These are phyloP conservation scores for Dactylellina leptospora DNA, from an alignment of 2,329 filamentous ascomycete genomes.

Conservation along the genomic window DNA sequence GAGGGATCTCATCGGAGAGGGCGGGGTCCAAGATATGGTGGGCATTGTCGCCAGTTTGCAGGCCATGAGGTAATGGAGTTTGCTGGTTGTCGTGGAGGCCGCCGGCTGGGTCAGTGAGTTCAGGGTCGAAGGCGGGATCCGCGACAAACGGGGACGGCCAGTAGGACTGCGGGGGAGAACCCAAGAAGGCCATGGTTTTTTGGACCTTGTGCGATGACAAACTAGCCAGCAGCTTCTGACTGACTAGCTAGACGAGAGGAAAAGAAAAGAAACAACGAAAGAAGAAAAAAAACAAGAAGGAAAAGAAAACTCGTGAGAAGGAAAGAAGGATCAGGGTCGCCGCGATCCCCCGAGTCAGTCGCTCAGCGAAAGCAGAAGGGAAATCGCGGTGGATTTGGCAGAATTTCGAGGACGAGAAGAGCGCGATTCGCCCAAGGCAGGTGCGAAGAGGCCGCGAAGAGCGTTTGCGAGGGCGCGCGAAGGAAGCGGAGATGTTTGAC, in stretches of 20 bases:
- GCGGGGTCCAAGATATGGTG: conserved; percentile 48
- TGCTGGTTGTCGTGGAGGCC: conserved; percentile 45
- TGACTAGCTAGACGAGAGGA: background rate
- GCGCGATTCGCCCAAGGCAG: conserved; percentile 1
- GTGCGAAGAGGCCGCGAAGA: background rate
- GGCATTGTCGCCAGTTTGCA: conserved; percentile 37
- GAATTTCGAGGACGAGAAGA: background rate
- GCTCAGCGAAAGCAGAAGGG: no score
- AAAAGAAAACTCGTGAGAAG: conserved; percentile 1
- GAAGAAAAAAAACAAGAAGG: background rate
- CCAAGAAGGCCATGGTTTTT: conserved; percentile 40
- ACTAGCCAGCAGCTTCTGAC: no score
- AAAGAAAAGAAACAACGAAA: conserved; percentile 6
- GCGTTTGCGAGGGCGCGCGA: no score
- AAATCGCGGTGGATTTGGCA: no score
- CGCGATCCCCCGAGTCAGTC: conserved; percentile 8
- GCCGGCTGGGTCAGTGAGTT: conserved; percentile 45
- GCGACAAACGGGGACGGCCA: conserved; percentile 50
- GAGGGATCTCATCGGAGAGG: conserved; percentile 50
- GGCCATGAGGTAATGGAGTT: conserved; percentile 34
- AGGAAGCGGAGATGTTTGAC: conserved; percentile 35
- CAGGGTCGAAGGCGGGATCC: conserved; percentile 48
- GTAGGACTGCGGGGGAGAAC: conserved; percentile 48
- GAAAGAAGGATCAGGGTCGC: conserved; percentile 10
- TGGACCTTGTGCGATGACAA: conserved; percentile 30